Evolutionary conservation across 2,329 filamentous ascomycete genomes (phyloP), one percentile per base, ranked within the genome.

Genomic region (Cercospora zeina): DNA sequence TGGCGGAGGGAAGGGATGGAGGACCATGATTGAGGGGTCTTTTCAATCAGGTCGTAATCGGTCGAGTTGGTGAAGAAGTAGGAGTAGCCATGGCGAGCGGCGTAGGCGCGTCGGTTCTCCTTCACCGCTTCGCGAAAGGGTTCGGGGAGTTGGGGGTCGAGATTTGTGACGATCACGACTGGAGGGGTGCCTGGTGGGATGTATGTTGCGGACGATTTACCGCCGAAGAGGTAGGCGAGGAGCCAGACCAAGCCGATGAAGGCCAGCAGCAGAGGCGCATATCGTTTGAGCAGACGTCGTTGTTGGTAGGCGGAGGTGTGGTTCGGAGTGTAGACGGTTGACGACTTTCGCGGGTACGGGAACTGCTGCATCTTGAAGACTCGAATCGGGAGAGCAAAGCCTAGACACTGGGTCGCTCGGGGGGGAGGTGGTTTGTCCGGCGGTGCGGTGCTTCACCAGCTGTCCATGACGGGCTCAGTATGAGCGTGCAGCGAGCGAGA

Each of bases 1-100:
- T 99, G 93, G 64, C 95, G 89, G 73, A 96, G 82, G 7, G 93
- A 90, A 64, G 93, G 90, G 58, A 97, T 84, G 70, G 89, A 87
- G 45, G 90, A 82, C 90, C 90, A 96, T 51, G 86, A 86, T 58
- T 75, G n/a, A 56, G 68, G 89, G 81, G 56, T 55, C 62, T 67
- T 87, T 62, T 83, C 82, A 62, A 81, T 76, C 33, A 91, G 82
- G 63, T 89, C 82, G 78, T 97, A 97, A 72, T 93, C 87, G 71
- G 82, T 83, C n/a, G 85, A 81, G 65, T 86, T 87, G 61, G 90
- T 86, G 75, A 96, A 89, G 82, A 97, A 93, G 42, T 88, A 89
- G 37, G 86, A 83, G 76, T 99, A 97, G 69, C 93, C 93, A 78
- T 97, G 92, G 73, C 85, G 88, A 67, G 85, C 83, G 7, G 93